A percentile compares a stretch with the other conserved stretches of the same genome.
Evolutionary conservation across 1,284 basidiomycete species (phyloP).

Genomic region (Hemileia vastatrix): DNA sequence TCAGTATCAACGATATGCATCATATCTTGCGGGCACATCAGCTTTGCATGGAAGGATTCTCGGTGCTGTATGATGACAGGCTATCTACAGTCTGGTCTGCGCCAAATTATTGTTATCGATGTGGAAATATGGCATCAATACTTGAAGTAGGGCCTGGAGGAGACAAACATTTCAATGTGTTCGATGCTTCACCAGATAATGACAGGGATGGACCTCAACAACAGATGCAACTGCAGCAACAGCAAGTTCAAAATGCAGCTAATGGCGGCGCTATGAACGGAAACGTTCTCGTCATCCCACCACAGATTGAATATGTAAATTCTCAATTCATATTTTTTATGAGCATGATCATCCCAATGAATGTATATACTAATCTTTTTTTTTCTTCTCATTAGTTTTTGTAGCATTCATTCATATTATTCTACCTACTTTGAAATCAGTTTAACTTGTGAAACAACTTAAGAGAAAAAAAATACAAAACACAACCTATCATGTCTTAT

Average conservation of each 20-base stretch:
- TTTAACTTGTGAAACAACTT: too few species aligned
- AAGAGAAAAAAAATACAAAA: too few species aligned
- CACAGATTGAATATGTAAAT: constrained; percentile 22
- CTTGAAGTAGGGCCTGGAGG: constrained; percentile 89
- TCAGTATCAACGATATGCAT: constrained; percentile 86
- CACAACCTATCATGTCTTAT: too few species aligned
- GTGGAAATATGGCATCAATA: constrained; percentile 94
- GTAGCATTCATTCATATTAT: too few species aligned
- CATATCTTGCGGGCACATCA: constrained; percentile 98
- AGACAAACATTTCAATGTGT: constrained; percentile 88
- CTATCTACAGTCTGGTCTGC: constrained; percentile 98
- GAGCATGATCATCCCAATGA: too few species aligned
- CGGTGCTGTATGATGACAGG: constrained; percentile 84
- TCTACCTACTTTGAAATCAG: too few species aligned
- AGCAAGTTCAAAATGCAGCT: constrained; percentile 15
- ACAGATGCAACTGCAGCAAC: constrained; percentile 23
- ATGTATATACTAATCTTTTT: too few species aligned
- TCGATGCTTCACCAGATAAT: constrained; percentile 97
- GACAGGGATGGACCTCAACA: constrained; percentile 50
- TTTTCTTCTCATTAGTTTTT: too few species aligned
- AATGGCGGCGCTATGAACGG: constrained; percentile 4
- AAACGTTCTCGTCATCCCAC: constrained; percentile 8
- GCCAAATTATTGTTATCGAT: constrained; percentile 96
- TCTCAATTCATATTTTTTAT: too few species aligned
- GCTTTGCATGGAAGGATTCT: constrained; percentile 98